Conservation (phyloP, 306 rosid species). For the Quercus aquifolioides region DNA sequence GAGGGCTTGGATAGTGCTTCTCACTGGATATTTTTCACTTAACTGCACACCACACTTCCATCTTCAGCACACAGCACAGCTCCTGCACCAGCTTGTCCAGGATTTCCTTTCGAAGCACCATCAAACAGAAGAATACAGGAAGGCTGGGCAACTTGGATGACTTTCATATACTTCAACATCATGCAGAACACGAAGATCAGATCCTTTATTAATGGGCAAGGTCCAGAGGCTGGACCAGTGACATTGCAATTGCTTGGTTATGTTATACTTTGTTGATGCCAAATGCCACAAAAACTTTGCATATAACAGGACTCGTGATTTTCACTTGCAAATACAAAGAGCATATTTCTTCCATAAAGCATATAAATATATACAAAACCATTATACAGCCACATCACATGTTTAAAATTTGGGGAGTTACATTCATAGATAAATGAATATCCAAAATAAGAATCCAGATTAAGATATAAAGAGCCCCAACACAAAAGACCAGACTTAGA, state of each 20-base stretch:
- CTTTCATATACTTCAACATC: background rate
- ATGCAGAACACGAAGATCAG: background rate
- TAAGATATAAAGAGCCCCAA: background rate
- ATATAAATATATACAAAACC: background rate
- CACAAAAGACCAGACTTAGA: background rate
- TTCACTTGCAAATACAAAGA: background rate
- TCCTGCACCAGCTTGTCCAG: conserved; percentile 94
- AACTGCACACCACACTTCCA: conserved; percentile 53
- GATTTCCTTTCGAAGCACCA: conserved; percentile 94
- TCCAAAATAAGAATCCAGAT: background rate
- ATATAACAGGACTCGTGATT: background rate
- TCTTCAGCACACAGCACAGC: conserved; percentile 75
- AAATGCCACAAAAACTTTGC: background rate
- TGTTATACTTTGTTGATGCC: background rate
- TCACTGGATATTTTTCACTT: background rate
- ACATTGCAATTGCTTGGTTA: background rate
- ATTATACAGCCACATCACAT: background rate
- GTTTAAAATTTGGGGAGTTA: background rate
- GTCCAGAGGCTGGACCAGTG: background rate
- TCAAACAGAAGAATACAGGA: conserved; percentile 72
- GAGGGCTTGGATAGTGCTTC: no score
- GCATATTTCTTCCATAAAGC: background rate
- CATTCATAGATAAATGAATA: background rate
- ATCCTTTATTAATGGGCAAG: background rate
- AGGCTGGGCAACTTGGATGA: conserved; percentile 32